A percentile compares a stretch with the other conserved stretches of the same genome.
Evolutionary conservation across 345 rosid genomes (phyloP).

Genomic region (Conringia planisiliqua): DNA sequence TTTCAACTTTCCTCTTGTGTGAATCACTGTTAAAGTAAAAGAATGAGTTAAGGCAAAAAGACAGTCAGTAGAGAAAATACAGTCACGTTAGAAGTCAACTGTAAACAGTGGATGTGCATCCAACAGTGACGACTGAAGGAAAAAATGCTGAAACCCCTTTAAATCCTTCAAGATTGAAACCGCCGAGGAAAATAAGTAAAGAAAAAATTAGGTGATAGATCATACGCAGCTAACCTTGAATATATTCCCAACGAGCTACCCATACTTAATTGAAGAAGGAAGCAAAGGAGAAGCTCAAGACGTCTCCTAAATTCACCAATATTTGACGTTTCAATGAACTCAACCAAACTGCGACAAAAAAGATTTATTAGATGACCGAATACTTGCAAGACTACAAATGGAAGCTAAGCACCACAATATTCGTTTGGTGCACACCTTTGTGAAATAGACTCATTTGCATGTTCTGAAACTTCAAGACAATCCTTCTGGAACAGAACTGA

Average conservation of each 20-base stretch:
- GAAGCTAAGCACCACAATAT: slow-evolving; percentile 8
- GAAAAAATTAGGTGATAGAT: not conserved
- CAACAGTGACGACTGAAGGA: not conserved
- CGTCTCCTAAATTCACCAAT: slow-evolving; percentile 86
- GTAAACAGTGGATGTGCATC: not conserved
- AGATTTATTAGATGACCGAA: slow-evolving; percentile 19
- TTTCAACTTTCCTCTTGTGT: slow-evolving; percentile 55
- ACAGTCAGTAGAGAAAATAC: slow-evolving; percentile 9
- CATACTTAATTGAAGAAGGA: slow-evolving; percentile 65
- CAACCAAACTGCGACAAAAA: slow-evolving; percentile 69
- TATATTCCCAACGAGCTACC: slow-evolving; percentile 54
- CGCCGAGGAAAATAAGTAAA: not conserved
- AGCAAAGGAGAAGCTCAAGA: slow-evolving; percentile 78
- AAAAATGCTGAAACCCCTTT: slow-evolving; percentile 2
- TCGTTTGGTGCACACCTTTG: slow-evolving; percentile 48
- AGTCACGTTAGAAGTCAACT: not conserved
- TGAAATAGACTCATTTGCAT: slow-evolving; percentile 47
- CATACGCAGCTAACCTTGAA: slow-evolving; percentile 55
- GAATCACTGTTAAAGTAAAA: slow-evolving; percentile 42
- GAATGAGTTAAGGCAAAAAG: not conserved
- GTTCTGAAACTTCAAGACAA: slow-evolving; percentile 41
- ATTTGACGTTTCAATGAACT: slow-evolving; percentile 78
- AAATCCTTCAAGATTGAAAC: not conserved
- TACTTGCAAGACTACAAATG: slow-evolving; percentile 15
- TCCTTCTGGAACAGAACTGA: slow-evolving; percentile 56